Evolutionary conservation across 2,329 filamentous ascomycete species (phyloP).

Genomic region (Neonectria faginata): DNA sequence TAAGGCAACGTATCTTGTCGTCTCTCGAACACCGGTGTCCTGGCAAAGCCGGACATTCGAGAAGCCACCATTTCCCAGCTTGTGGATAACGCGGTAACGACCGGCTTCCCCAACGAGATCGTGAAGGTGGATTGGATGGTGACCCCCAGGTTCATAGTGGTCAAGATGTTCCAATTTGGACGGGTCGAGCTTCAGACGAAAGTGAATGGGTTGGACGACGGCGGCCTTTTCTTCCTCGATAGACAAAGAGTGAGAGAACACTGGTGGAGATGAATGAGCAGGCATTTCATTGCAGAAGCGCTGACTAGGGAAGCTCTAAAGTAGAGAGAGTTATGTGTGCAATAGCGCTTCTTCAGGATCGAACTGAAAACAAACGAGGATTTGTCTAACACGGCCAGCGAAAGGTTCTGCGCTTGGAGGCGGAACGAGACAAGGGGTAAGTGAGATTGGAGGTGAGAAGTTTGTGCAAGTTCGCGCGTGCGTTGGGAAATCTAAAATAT

Average conservation of each 20-base stretch:
- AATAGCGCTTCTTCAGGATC: background rate
- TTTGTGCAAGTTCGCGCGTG: no score
- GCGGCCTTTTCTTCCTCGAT: background rate
- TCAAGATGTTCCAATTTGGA: slow-evolving; percentile 33
- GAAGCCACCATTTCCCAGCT: slow-evolving; percentile 57
- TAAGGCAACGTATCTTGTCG: slow-evolving; percentile 45
- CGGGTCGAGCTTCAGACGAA: background rate
- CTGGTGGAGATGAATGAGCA: background rate
- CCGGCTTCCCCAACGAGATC: slow-evolving; percentile 50
- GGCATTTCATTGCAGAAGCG: background rate
- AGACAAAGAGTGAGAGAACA: background rate
- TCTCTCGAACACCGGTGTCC: slow-evolving; percentile 44
- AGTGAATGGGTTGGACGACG: background rate
- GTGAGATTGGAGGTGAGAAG: no score
- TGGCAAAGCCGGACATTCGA: slow-evolving; percentile 58
- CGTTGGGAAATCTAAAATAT: no score
- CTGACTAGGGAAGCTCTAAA: background rate
- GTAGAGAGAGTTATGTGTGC: background rate
- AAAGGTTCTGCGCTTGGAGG: no score
- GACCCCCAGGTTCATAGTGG: slow-evolving; percentile 53
- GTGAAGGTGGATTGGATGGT: slow-evolving; percentile 56
- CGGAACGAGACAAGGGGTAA: no score
- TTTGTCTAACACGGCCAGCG: no score
- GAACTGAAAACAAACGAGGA: background rate
- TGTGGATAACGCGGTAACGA: slow-evolving; percentile 57